Evolutionary conservation across 805 yeast genomes (phyloP), one percentile per base, ranked within the genome.

Genomic region (Saccharomyces mikatae): DNA sequence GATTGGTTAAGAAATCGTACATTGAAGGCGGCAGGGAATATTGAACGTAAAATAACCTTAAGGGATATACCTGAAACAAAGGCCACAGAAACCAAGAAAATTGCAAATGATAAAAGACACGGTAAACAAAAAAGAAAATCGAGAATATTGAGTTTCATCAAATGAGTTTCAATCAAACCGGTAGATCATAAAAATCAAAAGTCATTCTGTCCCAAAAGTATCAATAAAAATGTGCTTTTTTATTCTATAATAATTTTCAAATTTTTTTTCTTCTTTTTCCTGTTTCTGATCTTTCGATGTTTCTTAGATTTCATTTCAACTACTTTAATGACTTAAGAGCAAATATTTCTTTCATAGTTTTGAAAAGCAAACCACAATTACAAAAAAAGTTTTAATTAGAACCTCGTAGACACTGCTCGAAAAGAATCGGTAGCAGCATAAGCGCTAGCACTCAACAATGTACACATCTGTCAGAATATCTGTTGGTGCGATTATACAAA

Each of bases 111-210:
- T 30, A 28, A 17, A 29, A 46, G 46, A 17, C 46, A 9, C 28
- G 41, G 4, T 28, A 50, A 29, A 46, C 49, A 49, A 49, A 64
- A 61, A 52, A 62, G 68, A 29, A 63, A 56, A 47, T 67, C 71
- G 2, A 60, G 58, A 50, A 49, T 67, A 29, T 60, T 67, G 46
- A 58, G 64, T 47, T 67, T 67, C 49, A 63, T 58, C 27, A 41
- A 27, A 41, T 30, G 30, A 31, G 27, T 48, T 10, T 10, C 8
- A 14, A 26, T 3, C 2, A 47, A 6, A 17, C 14, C 32, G 10
- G 6, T 48, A 24, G n/a, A 48, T 24, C 36, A 32, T 29, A 28
- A 9, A 48, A 36, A 36, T n/a, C 48, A 11, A 48, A 29, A 26
- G 21, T 9, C 44, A 17, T 3, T 36, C 11, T 9, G 10, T 17